Percentiles rank a stretch among this genome's conserved stretches.
Evolutionary conservation across 129 eudicot genomes (phyloP).

Genomic region (Heracleum sosnowskyi): DNA sequence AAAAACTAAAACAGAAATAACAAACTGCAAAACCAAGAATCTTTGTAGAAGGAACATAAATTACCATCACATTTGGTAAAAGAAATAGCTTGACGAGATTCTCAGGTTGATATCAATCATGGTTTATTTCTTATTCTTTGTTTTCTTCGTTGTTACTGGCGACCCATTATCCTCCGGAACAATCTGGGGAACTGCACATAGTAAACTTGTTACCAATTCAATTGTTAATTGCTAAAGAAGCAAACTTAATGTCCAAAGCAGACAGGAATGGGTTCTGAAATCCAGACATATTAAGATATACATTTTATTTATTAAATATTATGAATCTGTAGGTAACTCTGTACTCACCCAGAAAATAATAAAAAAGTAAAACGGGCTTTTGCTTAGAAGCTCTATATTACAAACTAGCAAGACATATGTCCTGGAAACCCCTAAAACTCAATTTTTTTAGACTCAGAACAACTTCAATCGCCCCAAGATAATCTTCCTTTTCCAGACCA

Average conservation of each 20-base stretch:
- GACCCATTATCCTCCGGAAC: conserved; percentile 43
- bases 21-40: conserved; percentile 2
- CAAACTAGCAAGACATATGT: background rate
- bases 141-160: conserved; percentile 38
- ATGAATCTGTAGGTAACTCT: conserved; percentile 8
- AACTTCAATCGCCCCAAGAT: background rate
- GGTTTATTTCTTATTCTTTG: conserved; percentile 45
- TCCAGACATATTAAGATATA: background rate
- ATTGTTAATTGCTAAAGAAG: background rate
- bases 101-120: conserved; percentile 73
- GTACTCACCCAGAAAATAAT: conserved; percentile 15
- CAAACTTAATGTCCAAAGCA: background rate
- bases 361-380: background rate
- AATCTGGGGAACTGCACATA: conserved; percentile 38
- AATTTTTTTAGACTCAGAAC: background rate
- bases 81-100: conserved; percentile 86
- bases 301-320: background rate
- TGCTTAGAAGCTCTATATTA: background rate
- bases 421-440: background rate
- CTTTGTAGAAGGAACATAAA: too few relatives aligned
- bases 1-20: background rate
- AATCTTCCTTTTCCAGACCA: too few relatives aligned
- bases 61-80: conserved; percentile 68
- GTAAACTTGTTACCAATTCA: conserved; percentile 3
- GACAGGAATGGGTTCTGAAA: background rate